A percentile compares a stretch with the other conserved stretches of the same genome.
Conservation (phyloP, 2,329 filamentous ascomycete species). For the Calonectria ilicicola region DNA sequence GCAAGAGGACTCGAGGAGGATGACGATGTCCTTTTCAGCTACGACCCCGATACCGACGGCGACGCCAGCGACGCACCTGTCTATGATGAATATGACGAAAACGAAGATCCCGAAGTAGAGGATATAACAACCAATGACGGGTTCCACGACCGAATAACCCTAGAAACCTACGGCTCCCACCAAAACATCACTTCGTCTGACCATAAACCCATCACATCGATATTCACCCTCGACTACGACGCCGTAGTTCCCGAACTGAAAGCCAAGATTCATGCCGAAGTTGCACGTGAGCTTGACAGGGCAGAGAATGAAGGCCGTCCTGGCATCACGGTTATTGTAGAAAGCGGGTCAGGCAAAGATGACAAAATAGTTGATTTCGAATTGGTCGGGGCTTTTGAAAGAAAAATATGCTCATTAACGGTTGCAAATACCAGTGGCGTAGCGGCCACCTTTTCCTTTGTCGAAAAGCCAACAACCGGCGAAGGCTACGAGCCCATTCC, state of each 20-base stretch:
- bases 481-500: conserved; percentile 57
- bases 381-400: conserved; percentile 75
- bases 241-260: conserved; percentile 88
- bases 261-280: conserved; percentile 84
- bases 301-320: conserved; percentile 93
- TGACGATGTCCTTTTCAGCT: conserved; percentile 88
- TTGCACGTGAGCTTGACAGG: conserved; percentile 88
- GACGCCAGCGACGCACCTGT: conserved; percentile 58
- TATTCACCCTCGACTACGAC: conserved; percentile 88
- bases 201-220: conserved; percentile 89
- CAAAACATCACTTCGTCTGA: conserved; percentile 93
- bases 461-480: conserved; percentile 73
- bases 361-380: conserved; percentile 80
- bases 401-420: conserved; percentile 76
- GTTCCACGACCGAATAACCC: conserved; percentile 64
- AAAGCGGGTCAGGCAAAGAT: conserved; percentile 62
- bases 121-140: conserved; percentile 69
- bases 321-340: conserved; percentile 84
- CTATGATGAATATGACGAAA: conserved; percentile 69
- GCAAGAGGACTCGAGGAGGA: conserved; percentile 83
- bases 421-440: conserved; percentile 94
- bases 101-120: conserved; percentile 58
- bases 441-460: conserved; percentile 82
- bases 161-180: conserved; percentile 84
- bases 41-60: conserved; percentile 84